A percentile compares a stretch with the other conserved stretches of the same genome.
phyloP scores from a whole-genome alignment of 768 basidiomycete genomes.

The Gelatoporia subvermispora region DNA sequence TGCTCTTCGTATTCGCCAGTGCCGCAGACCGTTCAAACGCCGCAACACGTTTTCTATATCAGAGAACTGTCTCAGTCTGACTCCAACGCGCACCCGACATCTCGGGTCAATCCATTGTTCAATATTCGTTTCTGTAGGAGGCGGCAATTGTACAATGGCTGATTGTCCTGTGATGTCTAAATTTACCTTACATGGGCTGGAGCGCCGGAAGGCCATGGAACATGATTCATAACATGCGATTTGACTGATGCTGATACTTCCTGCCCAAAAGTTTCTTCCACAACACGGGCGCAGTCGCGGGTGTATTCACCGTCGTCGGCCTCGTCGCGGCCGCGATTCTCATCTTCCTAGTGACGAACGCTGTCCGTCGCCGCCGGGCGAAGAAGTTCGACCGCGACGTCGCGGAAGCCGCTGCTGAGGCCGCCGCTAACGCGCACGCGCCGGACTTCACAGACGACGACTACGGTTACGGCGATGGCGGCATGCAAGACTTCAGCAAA shows the following conservation, averaged over 20 bases:
- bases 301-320: conserved; percentile 69
- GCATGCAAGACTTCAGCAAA: conserved; percentile 1
- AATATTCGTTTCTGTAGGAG: too few species aligned
- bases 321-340: conserved; percentile 47
- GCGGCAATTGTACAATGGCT: not conserved
- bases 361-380: conserved; percentile 59
- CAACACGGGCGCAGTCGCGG: conserved; percentile 70
- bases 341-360: conserved; percentile 47
- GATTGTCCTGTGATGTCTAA: not conserved
- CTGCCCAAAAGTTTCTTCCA: conserved; percentile 50
- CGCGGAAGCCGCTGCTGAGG: conserved; percentile 64
- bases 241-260: conserved; percentile 1
- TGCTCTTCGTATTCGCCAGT: too few species aligned
- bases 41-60: too few species aligned
- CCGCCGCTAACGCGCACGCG: conserved; percentile 44
- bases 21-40: too few species aligned
- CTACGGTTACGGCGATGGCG: conserved; percentile 28
- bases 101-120: too few species aligned
- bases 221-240: too few species aligned
- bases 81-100: too few species aligned
- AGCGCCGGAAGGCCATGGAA: too few species aligned
- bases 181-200: not conserved
- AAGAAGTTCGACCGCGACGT: conserved; percentile 68
- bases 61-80: too few species aligned
- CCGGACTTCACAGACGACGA: conserved; percentile 53